These are phyloP conservation scores for Pulicaria dysenterica DNA, from an alignment of 129 eudicot species.

Conservation along the genomic window DNA sequence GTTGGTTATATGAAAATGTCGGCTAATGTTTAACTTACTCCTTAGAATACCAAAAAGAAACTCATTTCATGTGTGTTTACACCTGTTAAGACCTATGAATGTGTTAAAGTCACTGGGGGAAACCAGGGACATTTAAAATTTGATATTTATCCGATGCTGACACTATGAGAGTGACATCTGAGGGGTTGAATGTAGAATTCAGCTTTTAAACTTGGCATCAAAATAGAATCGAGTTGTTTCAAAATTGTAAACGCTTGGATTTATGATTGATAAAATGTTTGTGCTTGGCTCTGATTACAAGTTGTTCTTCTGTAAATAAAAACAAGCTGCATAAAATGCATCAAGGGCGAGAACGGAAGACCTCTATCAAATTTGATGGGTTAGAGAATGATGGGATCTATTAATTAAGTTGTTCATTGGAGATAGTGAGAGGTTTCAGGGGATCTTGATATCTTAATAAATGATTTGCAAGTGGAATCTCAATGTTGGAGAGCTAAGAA, in stretches of 20 bases:
- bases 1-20: slow-evolving; percentile 15
- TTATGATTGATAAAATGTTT: background rate
- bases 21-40: background rate
- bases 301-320: background rate
- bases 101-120: slow-evolving; percentile 1
- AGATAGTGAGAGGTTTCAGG: slow-evolving; percentile 3
- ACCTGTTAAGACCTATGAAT: slow-evolving; percentile 2
- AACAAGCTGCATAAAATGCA: background rate
- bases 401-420: background rate
- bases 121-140: background rate
- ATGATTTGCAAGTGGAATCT: too few species aligned
- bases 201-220: background rate
- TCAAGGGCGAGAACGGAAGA: background rate
- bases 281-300: background rate
- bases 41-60: background rate
- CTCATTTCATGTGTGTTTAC: background rate
- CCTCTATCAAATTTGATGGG: background rate
- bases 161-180: background rate
- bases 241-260: background rate
- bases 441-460: background rate
- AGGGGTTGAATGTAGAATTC: background rate
- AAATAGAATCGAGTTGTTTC: background rate
- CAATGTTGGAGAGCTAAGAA: too few species aligned
- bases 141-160: background rate
- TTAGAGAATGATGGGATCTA: slow-evolving; percentile 1